A percentile compares a stretch with the other conserved stretches of the same genome.
These are phyloP conservation scores for Coemansia sp. DNA, from an alignment of 192 early-diverging fungal genomes.

Conservation along the genomic window DNA sequence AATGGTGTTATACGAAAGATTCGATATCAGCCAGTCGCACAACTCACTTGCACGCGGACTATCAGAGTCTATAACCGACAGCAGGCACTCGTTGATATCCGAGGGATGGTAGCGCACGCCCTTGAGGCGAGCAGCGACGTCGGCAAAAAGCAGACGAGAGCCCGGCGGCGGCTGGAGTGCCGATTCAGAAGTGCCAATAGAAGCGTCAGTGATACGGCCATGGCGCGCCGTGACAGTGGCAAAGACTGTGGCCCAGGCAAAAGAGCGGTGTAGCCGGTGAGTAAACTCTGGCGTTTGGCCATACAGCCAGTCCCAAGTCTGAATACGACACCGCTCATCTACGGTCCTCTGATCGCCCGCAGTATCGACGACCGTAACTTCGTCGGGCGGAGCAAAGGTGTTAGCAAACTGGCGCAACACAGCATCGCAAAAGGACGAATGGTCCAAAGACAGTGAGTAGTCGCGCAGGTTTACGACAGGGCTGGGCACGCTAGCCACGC, in stretches of 20 bases:
- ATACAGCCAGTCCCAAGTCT: slow-evolving; percentile 88
- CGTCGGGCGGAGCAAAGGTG: slow-evolving; percentile 52
- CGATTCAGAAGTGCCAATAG: slow-evolving; percentile 7
- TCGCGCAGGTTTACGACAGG: slow-evolving; percentile 82
- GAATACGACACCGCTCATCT: slow-evolving; percentile 53
- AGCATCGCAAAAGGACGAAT: slow-evolving; percentile 80
- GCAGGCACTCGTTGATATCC: slow-evolving; percentile 19
- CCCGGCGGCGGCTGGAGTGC: slow-evolving; percentile 25
- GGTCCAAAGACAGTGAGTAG: slow-evolving; percentile 81
- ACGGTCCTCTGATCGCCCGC: slow-evolving; percentile 13
- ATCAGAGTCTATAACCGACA: slow-evolving; percentile 11
- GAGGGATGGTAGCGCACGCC: slow-evolving; percentile 33
- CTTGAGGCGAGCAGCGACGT: slow-evolving; percentile 17
- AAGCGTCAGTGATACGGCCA: slow-evolving; percentile 28
- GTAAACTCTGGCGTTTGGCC: slow-evolving; percentile 92
- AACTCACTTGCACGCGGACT: slow-evolving; percentile 31
- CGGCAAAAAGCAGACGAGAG: slow-evolving; percentile 21
- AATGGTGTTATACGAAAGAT: slow-evolving; percentile 5
- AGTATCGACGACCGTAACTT: slow-evolving; percentile 10
- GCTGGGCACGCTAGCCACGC: slow-evolving; percentile 90
- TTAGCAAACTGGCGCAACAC: slow-evolving; percentile 72
- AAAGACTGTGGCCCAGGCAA: slow-evolving; percentile 34
- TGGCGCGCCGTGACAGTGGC: slow-evolving; percentile 31
- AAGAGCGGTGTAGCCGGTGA: slow-evolving; percentile 46
- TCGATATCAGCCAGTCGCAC: slow-evolving; percentile 35